Conservation (phyloP, 805 yeast genomes). For the Ogataea naganishii region DNA sequence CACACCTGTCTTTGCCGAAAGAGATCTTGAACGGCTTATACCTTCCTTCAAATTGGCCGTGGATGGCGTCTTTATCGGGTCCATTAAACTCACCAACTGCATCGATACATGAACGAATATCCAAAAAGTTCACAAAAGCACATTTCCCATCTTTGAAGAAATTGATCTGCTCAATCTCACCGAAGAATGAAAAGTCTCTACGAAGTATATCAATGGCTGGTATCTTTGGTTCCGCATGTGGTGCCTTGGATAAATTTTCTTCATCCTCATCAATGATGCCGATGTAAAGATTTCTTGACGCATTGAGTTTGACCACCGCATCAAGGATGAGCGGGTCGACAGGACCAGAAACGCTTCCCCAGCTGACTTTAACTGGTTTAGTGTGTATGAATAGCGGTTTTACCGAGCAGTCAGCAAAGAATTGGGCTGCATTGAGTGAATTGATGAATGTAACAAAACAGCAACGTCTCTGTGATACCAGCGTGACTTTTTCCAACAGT, state of each 20-base stretch:
- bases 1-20: conserved; percentile 76
- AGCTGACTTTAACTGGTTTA: conserved; percentile 53
- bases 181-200: conserved; percentile 53
- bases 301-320: conserved; percentile 60
- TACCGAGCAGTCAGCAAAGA: conserved; percentile 39
- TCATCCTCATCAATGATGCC: conserved; percentile 42
- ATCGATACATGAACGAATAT: conserved; percentile 54
- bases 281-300: conserved; percentile 69
- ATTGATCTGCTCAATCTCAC: conserved; percentile 71
- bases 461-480: conserved; percentile 39
- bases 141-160: conserved; percentile 61
- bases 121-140: conserved; percentile 66
- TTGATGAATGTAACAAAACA: conserved; percentile 68
- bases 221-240: conserved; percentile 13
- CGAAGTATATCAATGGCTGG: conserved; percentile 45
- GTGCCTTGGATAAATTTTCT: conserved; percentile 1
- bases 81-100: conserved; percentile 51
- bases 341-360: conserved; percentile 68
- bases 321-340: conserved; percentile 43
- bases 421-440: conserved; percentile 55
- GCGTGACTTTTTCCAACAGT: conserved; percentile 50
- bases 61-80: conserved; percentile 23
- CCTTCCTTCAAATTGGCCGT: conserved; percentile 31
- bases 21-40: conserved; percentile 50
- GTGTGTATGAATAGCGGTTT: conserved; percentile 58